A percentile compares a stretch with the other conserved stretches of the same genome.
Evolutionary conservation across 2,329 filamentous ascomycete species (phyloP).

Genomic region (Trichothecium sympodiale): DNA sequence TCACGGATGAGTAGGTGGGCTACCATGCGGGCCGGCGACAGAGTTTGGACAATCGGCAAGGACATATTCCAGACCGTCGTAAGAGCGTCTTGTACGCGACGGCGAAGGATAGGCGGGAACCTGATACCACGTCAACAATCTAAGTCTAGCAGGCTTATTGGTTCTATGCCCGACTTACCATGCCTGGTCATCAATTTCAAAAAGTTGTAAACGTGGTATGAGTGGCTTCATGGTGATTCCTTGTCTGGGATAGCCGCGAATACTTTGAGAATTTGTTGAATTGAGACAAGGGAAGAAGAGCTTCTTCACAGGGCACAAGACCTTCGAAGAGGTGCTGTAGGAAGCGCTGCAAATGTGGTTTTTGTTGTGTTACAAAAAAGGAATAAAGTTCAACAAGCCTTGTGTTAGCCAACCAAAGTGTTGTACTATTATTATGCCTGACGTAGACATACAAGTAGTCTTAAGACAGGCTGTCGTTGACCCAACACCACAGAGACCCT

Average conservation of each 20-base stretch:
- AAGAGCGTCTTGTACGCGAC: constrained; percentile 53
- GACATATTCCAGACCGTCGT: constrained; percentile 51
- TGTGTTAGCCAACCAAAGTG: too few relatives aligned
- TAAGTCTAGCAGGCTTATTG: too few relatives aligned
- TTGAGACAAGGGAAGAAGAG: neutral
- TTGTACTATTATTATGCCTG: constrained; percentile 1
- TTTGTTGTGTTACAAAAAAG: too few relatives aligned
- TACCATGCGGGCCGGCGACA: constrained; percentile 49
- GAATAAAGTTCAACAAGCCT: too few relatives aligned
- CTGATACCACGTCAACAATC: constrained; percentile 23
- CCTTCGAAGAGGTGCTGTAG: too few relatives aligned
- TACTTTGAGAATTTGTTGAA: neutral
- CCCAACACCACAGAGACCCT: too few relatives aligned
- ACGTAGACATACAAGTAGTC: too few relatives aligned
- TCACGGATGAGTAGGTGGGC: constrained; percentile 42
- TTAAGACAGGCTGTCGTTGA: too few relatives aligned
- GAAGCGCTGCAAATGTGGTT: too few relatives aligned
- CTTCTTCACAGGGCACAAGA: too few relatives aligned
- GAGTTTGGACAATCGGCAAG: constrained; percentile 48
- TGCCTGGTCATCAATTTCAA: constrained; percentile 56
- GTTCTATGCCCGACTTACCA: too few relatives aligned
- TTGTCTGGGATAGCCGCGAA: too few relatives aligned
- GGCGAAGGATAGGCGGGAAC: constrained; percentile 55
- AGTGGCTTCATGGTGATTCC: constrained; percentile 31
- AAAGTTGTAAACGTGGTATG: constrained; percentile 50